These are phyloP conservation scores for Cryptosporidium canis DNA, from an alignment of 169 alveolate genomes.

Conservation along the genomic window DNA sequence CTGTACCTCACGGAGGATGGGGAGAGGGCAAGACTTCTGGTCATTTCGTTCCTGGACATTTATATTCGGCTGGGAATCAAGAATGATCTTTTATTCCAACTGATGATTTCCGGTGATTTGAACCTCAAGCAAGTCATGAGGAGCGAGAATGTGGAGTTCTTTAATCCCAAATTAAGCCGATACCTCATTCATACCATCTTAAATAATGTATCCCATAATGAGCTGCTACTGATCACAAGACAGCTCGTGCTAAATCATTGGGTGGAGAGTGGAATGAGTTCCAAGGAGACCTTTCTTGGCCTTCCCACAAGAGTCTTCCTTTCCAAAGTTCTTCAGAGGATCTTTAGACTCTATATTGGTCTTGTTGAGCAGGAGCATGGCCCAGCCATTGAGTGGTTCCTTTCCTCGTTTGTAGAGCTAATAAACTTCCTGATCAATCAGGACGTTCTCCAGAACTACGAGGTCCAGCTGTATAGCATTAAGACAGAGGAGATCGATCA, in stretches of 20 bases:
- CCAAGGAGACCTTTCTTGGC: not conserved
- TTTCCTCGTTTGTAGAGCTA: not conserved
- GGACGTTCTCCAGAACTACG: not conserved
- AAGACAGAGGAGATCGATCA: not conserved
- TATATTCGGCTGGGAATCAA: not conserved
- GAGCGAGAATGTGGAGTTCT: not conserved
- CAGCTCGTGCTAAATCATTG: not conserved
- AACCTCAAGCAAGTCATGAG: not conserved
- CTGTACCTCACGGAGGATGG: not conserved
- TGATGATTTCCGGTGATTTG: not conserved
- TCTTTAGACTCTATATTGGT: not conserved
- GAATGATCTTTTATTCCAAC: not conserved
- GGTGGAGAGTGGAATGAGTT: not conserved
- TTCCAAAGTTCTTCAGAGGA: not conserved
- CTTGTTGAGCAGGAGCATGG: not conserved
- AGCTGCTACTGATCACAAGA: not conserved
- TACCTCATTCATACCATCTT: not conserved
- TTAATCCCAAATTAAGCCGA: not conserved
- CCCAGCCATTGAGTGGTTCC: not conserved
- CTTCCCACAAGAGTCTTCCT: not conserved
- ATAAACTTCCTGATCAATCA: not conserved
- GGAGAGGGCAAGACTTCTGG: not conserved
- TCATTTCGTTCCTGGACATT: conserved; percentile 15
- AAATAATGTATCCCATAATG: not conserved
- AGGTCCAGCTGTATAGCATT: not conserved